A percentile compares a stretch with the other conserved stretches of the same genome.
These are phyloP conservation scores for Coffea canephora DNA, from an alignment of 257 asterid species.

Conservation along the genomic window DNA sequence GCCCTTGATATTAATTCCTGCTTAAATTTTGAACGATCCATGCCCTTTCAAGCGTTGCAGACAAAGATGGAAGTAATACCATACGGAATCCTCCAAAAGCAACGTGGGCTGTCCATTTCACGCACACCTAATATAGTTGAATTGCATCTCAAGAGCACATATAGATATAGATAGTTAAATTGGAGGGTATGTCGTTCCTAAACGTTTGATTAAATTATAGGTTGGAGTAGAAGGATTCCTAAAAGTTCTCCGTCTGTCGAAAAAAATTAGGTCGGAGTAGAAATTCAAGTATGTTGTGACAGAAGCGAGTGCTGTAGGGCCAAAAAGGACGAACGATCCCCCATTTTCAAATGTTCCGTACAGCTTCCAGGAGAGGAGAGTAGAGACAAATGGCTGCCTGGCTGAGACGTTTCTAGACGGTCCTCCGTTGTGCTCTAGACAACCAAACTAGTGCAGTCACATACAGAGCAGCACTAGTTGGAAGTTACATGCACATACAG, in stretches of 20 bases:
- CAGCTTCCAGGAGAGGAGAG: not conserved
- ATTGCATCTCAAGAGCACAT: no score
- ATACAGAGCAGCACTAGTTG: no score
- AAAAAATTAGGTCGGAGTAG: not conserved
- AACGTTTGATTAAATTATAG: no score
- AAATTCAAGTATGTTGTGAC: not conserved
- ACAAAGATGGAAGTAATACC: not conserved
- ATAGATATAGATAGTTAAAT: no score
- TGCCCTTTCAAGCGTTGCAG: not conserved
- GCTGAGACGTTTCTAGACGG: not conserved
- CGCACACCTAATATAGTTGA: no score
- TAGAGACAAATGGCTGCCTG: not conserved
- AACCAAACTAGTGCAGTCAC: no score
- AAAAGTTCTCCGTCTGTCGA: no score
- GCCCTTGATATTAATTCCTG: not conserved
- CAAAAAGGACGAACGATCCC: no score
- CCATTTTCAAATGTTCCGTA: not conserved
- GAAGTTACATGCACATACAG: no score
- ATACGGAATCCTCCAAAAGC: constrained; percentile 4
- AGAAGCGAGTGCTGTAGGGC: no score
- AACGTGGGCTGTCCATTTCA: constrained; percentile 23
- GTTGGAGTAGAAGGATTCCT: no score
- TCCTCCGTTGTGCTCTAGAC: not conserved
- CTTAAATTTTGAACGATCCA: not conserved
- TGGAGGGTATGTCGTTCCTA: not conserved